phyloP scores from a whole-genome alignment of 2,329 filamentous ascomycete species.

The Alternaria atra region DNA sequence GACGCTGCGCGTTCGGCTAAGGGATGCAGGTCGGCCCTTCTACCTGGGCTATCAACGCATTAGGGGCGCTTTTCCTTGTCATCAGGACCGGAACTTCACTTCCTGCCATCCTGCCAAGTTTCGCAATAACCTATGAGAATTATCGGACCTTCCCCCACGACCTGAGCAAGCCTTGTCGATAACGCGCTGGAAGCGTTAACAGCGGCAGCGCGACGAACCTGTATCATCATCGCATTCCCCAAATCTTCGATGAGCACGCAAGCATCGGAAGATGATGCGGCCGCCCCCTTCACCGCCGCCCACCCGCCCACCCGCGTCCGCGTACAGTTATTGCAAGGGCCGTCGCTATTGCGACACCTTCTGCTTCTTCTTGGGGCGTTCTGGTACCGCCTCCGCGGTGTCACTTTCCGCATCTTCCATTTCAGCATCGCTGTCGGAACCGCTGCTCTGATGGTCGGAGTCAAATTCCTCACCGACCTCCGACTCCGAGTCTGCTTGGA shows the following conservation, averaged over 20 bases:
- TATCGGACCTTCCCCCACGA: conserved; percentile 31
- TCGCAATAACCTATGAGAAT: conserved; percentile 25
- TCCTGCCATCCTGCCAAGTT: conserved; percentile 26
- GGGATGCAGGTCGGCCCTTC: conserved; percentile 34
- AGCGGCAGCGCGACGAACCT: conserved; percentile 25
- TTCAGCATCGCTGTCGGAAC: conserved; percentile 72
- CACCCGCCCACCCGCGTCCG: conserved; percentile 19
- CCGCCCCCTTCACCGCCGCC: conserved; percentile 32
- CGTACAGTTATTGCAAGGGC: conserved; percentile 8
- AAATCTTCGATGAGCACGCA: conserved; percentile 29
- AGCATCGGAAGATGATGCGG: conserved; percentile 30
- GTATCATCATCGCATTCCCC: conserved; percentile 29
- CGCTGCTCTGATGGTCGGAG: conserved; percentile 86
- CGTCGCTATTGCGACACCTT: conserved; percentile 57
- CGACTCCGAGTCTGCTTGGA: conserved; percentile 88
- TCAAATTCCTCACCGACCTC: conserved; percentile 98
- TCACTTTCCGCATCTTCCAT: conserved; percentile 69
- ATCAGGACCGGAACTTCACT: conserved; percentile 28
- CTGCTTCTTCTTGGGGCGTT: conserved; percentile 71
- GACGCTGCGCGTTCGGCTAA: conserved; percentile 26
- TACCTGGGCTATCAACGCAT: conserved; percentile 25
- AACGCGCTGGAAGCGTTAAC: conserved; percentile 16
- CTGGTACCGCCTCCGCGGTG: conserved; percentile 60
- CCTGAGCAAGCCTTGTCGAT: conserved; percentile 4
- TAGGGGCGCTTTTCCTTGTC: conserved; percentile 22